Percentiles rank a stretch among this genome's conserved stretches.
These are phyloP conservation scores for Cymbopogon citratus DNA, from an alignment of 176 grass and related monocot genomes.

Conservation along the genomic window DNA sequence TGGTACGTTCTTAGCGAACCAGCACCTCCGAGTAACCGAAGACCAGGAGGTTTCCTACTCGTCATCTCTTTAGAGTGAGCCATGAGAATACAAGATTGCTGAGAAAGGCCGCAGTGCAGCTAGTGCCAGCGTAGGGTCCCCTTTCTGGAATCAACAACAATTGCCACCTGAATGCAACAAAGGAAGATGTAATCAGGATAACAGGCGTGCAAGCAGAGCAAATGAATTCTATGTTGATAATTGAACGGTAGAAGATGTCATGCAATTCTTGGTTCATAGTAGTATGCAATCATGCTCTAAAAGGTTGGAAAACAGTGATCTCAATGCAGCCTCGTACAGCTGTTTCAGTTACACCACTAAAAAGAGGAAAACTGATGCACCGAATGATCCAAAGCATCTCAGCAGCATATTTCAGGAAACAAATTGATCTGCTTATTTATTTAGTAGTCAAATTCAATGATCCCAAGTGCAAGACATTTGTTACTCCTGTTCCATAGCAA, in stretches of 20 bases:
- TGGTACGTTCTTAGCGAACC: conserved; percentile 34
- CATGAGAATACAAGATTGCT: conserved; percentile 23
- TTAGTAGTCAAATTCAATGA: neutral
- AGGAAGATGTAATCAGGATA: conserved; percentile 5
- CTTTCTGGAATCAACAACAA: neutral
- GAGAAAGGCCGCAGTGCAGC: neutral
- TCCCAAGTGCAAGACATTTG: conserved; percentile 12
- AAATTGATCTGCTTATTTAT: neutral
- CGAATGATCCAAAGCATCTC: neutral
- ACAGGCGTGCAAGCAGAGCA: neutral
- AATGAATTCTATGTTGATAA: neutral
- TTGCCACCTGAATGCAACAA: conserved; percentile 27
- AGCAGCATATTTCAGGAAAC: neutral
- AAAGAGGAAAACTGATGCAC: neutral
- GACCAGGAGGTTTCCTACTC: conserved; percentile 42
- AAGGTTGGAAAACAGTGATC: neutral
- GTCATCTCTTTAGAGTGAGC: conserved; percentile 12
- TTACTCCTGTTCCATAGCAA: neutral
- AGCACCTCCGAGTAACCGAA: conserved; percentile 22
- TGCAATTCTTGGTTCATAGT: neutral
- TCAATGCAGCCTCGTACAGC: neutral
- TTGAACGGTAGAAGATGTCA: neutral
- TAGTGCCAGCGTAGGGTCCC: neutral
- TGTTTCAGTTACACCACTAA: neutral
- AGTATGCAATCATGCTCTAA: neutral